Conservation (phyloP, 768 basidiomycete species). For the Russula compacta region DNA sequence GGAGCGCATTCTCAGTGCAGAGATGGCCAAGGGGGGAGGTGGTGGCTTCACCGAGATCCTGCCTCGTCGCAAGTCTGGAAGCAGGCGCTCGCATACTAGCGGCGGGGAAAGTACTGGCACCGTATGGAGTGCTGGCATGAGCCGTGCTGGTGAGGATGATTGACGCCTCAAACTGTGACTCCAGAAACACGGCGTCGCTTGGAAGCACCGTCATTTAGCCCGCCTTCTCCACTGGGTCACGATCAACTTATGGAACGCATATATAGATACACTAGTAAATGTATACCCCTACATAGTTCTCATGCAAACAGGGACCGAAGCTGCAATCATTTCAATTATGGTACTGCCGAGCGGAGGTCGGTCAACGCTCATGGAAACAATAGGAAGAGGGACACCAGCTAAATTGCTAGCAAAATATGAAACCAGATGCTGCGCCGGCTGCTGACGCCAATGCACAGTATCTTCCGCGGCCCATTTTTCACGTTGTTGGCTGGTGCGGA, state of each 20-base stretch:
- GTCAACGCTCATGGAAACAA: neutral
- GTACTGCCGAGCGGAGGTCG: neutral
- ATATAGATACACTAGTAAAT: constrained; percentile 12
- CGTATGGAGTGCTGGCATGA: constrained; percentile 83
- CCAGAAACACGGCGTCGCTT: neutral
- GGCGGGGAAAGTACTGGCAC: constrained; percentile 70
- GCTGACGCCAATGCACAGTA: neutral
- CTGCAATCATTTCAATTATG: neutral
- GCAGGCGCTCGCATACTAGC: constrained; percentile 47
- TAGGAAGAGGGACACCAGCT: neutral
- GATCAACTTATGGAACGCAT: constrained; percentile 9
- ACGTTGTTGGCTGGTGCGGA: constrained; percentile 32
- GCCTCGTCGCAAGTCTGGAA: constrained; percentile 39
- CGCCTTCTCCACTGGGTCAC: constrained; percentile 6
- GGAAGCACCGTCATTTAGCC: constrained; percentile 13
- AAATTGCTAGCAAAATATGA: neutral
- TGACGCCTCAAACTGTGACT: constrained; percentile 15
- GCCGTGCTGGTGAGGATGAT: constrained; percentile 40
- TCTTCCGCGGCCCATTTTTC: neutral
- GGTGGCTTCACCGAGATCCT: constrained; percentile 77
- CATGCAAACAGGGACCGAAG: neutral
- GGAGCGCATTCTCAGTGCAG: constrained; percentile 61
- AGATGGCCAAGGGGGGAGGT: constrained; percentile 63
- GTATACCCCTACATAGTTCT: constrained; percentile 17
- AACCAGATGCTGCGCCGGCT: neutral